phyloP scores from a whole-genome alignment of 2,329 filamentous ascomycete genomes.

The Davidsoniella australis region DNA sequence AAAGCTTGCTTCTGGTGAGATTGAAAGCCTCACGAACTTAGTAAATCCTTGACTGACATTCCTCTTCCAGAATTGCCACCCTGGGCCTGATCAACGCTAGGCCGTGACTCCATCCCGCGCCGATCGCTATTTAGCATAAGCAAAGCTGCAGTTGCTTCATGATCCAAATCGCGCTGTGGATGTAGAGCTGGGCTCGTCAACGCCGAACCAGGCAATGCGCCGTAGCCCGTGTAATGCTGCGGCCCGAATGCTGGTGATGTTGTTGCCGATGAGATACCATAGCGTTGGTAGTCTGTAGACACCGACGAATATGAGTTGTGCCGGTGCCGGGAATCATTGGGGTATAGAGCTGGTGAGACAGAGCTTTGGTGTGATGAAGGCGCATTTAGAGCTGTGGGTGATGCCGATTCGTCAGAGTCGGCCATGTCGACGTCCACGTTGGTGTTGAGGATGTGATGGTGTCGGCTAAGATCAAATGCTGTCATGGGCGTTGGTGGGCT shows the following conservation, averaged over 20 bases:
- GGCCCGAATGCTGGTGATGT: slow-evolving; percentile 43
- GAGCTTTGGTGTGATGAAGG: slow-evolving; percentile 33
- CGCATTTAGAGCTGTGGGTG: slow-evolving; percentile 24
- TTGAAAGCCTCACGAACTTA: slow-evolving; percentile 20
- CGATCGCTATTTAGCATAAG: slow-evolving; percentile 77
- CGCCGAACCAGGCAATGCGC: slow-evolving; percentile 27
- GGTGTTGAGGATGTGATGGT: slow-evolving; percentile 23
- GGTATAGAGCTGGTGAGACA: slow-evolving; percentile 32
- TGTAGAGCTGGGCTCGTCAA: slow-evolving; percentile 40
- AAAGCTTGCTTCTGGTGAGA: too few relatives aligned
- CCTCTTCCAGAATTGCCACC: slow-evolving; percentile 23
- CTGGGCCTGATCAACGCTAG: slow-evolving; percentile 35
- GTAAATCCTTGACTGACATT: slow-evolving; percentile 36
- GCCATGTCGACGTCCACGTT: slow-evolving; percentile 44
- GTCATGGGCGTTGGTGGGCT: neutral
- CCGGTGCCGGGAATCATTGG: slow-evolving; percentile 28
- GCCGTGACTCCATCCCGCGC: slow-evolving; percentile 25
- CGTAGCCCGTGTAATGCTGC: slow-evolving; percentile 27
- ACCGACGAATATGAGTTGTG: slow-evolving; percentile 38
- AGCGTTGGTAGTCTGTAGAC: slow-evolving; percentile 33
- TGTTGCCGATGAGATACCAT: slow-evolving; percentile 33
- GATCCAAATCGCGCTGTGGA: slow-evolving; percentile 42
- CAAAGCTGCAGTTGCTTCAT: slow-evolving; percentile 71
- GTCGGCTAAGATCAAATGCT: slow-evolving; percentile 3
- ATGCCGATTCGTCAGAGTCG: slow-evolving; percentile 26